Percentiles rank a stretch among this genome's conserved stretches.
Conservation (phyloP, 208 protist species). For the Polymyxa betae region DNA sequence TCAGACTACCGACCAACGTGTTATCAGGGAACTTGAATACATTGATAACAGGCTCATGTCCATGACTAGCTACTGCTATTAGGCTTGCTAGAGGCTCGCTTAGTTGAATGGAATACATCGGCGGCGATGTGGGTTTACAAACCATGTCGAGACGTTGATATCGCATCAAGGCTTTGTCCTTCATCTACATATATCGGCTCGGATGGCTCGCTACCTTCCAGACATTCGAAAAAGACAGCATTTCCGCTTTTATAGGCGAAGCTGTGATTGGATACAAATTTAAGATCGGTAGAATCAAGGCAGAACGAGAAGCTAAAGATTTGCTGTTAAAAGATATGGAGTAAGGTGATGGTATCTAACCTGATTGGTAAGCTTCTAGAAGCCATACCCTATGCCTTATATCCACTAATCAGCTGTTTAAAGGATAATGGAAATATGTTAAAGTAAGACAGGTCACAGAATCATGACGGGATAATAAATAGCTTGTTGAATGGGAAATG, state of each 20-base stretch:
- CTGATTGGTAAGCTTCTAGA: no score
- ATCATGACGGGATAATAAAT: no score
- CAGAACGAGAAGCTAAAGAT: neutral
- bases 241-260: constrained; percentile 13
- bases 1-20: neutral
- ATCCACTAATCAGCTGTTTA: no score
- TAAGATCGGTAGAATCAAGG: neutral
- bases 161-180: neutral
- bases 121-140: neutral
- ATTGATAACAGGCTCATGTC: constrained; percentile 12
- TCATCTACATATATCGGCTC: neutral
- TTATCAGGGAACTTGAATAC: constrained; percentile 39
- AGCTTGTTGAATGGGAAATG: no score
- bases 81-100: neutral
- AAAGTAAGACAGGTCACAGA: no score
- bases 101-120: neutral
- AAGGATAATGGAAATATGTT: no score
- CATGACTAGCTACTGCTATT: neutral
- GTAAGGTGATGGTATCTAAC: no score
- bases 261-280: constrained; percentile 17
- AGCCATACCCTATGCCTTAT: no score
- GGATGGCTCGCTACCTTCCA: neutral
- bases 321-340: no score
- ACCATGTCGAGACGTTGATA: neutral
- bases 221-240: neutral